phyloP scores from a whole-genome alignment of 305 asterid genomes.

The Solanum hybrid region DNA sequence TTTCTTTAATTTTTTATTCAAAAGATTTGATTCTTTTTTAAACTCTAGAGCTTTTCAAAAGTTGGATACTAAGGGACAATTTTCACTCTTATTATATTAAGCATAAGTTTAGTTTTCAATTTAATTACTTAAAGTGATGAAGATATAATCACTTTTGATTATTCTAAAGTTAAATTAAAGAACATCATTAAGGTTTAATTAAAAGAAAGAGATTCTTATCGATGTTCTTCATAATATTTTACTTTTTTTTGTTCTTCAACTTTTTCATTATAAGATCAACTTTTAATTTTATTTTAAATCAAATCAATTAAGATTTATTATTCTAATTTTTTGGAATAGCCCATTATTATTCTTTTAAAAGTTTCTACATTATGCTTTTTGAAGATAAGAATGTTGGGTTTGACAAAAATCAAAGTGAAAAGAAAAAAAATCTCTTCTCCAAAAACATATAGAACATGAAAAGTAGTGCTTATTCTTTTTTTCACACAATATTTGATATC shows the following conservation, averaged over 20 bases:
- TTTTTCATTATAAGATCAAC: not conserved
- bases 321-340: not conserved
- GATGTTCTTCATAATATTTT: not conserved
- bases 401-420: slow-evolving; percentile 29
- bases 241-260: not conserved
- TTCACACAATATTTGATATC: not conserved
- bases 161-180: slow-evolving; percentile 3
- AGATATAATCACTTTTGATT: slow-evolving; percentile 30
- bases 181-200: slow-evolving; percentile 1
- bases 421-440: slow-evolving; percentile 30
- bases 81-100: not conserved
- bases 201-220: not conserved
- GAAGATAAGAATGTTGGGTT: slow-evolving; percentile 53
- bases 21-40: not conserved
- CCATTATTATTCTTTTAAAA: slow-evolving; percentile 14
- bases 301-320: not conserved
- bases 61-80: not conserved
- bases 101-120: not conserved
- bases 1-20: not conserved
- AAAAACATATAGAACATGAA: slow-evolving; percentile 48
- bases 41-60: not conserved
- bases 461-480: slow-evolving; percentile 37
- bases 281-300: not conserved
- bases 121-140: slow-evolving; percentile 25
- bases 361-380: slow-evolving; percentile 38